Evolutionary conservation across 164 flowering plant species (phyloP), one percentile per base, ranked within the genome.

Genomic region (Aristolochia contorta): DNA sequence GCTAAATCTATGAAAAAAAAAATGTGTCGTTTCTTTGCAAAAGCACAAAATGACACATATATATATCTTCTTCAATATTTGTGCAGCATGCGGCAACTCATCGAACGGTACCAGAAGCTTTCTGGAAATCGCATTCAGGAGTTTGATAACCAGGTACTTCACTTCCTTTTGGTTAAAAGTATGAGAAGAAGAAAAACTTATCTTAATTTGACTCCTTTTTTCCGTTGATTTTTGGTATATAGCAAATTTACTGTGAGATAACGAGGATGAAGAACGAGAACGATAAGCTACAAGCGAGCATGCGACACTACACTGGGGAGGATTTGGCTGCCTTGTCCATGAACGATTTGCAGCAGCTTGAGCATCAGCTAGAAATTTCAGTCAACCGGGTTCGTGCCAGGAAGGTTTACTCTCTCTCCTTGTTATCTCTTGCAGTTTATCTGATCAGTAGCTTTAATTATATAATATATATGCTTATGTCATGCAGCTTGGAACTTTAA

Each of bases 31-130:
- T 32, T 37, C 43, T 10, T 37, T 37, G 12, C 12, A 32, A 7
- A 7, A 32, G 33, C 33, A 32, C 33, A 32, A 32, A 32, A n/a
- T n/a, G n/a, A 49, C 10, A 27, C 5, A 27, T 27, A 23, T 23
- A 3, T 59, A 1, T 59, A 24, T 55, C 3, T 46, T 7, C 50
- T 49, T 51, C 14, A 6, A 46, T 25, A 46, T 25, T 16, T 2
- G 16, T 57, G 56, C 63, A 77, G 80, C 67, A 72, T 79, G 80
- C 71, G 67, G 37, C 72, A 79, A 16, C 61, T 79, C 62, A 76
- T 79, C 1, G 71, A 67, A 0, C 70, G 72, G 58, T 79, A 76
- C 53, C 71, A 65, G 54, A 61, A 55, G 37, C 66, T 52, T 8
- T 62, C 65, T 21, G 80, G 80, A 12, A 65, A 13, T 59, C 75